Conservation (phyloP, 2,329 filamentous ascomycete genomes). For the Arthrobotrys pseudoclavata region DNA sequence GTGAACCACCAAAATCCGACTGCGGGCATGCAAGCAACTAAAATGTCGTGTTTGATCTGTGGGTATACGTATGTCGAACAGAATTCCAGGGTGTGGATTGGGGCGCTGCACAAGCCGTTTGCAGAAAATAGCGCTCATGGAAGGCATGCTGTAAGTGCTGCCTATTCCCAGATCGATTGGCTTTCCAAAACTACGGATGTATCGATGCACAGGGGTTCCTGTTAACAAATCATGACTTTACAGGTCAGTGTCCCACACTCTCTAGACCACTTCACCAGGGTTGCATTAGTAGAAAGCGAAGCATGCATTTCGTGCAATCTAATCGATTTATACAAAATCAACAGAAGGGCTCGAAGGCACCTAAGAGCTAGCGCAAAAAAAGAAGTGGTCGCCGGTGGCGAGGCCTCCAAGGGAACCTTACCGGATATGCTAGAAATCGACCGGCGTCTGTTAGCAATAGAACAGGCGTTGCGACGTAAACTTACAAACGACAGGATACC, state of each 20-base stretch:
- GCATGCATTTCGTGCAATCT: constrained; percentile 32
- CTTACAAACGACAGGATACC: neutral
- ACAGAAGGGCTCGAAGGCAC: neutral
- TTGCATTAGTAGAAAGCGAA: neutral
- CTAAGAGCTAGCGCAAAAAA: neutral
- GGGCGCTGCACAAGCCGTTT: constrained; percentile 21
- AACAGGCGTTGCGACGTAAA: neutral
- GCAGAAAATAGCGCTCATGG: neutral
- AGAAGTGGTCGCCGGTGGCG: neutral
- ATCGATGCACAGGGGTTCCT: too few species aligned
- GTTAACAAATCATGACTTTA: neutral
- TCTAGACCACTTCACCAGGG: constrained; percentile 15
- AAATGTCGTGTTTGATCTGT: constrained; percentile 19
- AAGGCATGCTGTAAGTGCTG: neutral
- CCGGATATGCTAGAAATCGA: neutral
- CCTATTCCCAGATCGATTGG: neutral
- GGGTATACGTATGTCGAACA: constrained; percentile 33
- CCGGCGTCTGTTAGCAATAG: neutral
- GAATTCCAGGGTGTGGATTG: neutral
- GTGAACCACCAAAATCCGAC: constrained; percentile 4
- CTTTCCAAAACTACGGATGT: neutral
- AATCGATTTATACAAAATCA: constrained; percentile 21
- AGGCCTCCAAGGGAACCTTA: neutral
- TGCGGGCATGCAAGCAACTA: neutral
- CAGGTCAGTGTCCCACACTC: neutral